Evolutionary conservation across 441 rosid species (phyloP), one percentile per base, ranked within the genome.

Genomic region (Lepidium campestre): DNA sequence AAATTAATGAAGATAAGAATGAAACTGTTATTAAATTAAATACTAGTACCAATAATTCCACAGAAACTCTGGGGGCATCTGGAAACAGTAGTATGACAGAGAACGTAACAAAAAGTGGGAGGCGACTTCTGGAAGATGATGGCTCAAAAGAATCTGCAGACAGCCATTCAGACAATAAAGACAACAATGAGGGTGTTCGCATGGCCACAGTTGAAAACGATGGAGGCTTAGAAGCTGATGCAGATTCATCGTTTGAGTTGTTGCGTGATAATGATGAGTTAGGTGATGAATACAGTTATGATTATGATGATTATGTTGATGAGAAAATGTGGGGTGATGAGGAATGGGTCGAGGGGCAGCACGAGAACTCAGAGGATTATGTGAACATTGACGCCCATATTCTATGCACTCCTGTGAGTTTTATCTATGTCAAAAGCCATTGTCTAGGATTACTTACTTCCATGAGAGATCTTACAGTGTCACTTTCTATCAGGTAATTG

Each of bases 321-420:
- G 97, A 87, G 62, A 55, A 80, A 61, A 78, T 82, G 96, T 95
- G 98, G 99, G 96, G 97, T 62, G 97, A 87, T 69, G 99, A 92
- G 78, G 97, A 90, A 68, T 95, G 97, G 97, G 82, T 77, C 42
- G 99, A 95, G 83, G 85, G 71, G 34, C 69, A 81, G 46, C 99
- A 92, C 57, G 94, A 86, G 82, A 86, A 82, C 72, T 61, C 85
- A 75, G 97, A 92, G 80, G 99, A 95, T 78, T 89, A 83, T 74
- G 96, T 95, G 79, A 86, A 90, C 71, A 70, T 95, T 62, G 99
- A 95, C 62, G 85, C 97, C 8, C 99, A 95, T 73, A 79, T 95
- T 76, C 78, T 95, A 65, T 83, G 91, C 79, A 90, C 99, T 73
- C 99, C 98, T 63, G 98, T 95, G 77, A 87, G 99, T 83, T 70